Conservation (phyloP, 495 filamentous ascomycete genomes). For the Penicillium robsamsonii region DNA sequence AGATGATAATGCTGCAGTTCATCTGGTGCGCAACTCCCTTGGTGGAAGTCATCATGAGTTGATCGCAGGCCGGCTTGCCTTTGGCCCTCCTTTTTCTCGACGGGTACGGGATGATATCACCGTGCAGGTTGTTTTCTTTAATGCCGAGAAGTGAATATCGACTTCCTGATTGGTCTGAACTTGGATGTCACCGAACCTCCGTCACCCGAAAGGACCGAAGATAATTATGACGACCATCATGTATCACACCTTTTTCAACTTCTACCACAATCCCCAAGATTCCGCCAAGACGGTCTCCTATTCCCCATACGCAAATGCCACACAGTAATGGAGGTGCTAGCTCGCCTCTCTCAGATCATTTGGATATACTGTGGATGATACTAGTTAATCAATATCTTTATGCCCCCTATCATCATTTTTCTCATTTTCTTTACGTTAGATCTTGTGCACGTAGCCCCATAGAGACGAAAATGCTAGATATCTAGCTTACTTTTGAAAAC, state of each 20-base stretch:
- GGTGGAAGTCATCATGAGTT: constrained; percentile 58
- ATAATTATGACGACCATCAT: neutral
- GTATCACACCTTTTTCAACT: neutral
- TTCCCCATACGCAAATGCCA: neutral
- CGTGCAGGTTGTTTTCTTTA: constrained; percentile 63
- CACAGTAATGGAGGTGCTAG: neutral
- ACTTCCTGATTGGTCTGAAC: neutral
- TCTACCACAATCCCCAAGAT: neutral
- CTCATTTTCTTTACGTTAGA: too few relatives aligned
- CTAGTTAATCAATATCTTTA: too few relatives aligned
- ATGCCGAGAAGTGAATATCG: constrained; percentile 3
- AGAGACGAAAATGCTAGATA: too few relatives aligned
- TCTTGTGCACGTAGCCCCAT: too few relatives aligned
- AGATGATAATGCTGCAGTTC: constrained; percentile 62
- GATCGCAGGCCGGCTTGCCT: constrained; percentile 51
- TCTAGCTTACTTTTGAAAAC: neutral
- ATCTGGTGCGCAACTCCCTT: constrained; percentile 60
- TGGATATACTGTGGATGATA: too few relatives aligned
- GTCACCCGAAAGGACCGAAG: too few relatives aligned
- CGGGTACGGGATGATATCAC: constrained; percentile 57
- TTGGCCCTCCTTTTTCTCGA: constrained; percentile 48
- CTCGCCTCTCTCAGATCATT: neutral
- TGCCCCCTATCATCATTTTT: too few relatives aligned
- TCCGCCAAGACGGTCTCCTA: neutral
- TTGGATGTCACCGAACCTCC: neutral